Base-by-base conservation (phyloP, 805 yeast genomes). In the Candida caryicola region DNA sequence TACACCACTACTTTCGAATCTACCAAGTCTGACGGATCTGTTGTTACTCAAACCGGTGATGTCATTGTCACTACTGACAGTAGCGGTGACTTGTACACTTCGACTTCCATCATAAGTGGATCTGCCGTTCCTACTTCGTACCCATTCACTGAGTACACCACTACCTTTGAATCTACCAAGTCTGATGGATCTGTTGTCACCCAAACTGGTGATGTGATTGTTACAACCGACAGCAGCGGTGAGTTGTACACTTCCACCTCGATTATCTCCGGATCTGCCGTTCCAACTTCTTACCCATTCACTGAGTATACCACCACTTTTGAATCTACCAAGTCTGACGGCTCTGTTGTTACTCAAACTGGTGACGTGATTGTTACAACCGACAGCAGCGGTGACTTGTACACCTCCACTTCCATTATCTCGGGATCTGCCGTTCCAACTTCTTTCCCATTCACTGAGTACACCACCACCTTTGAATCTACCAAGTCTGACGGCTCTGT, bases 361-460 rank as follows among this genome's bases (percentile, higher is more conserved):
- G 55, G 53, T 29, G 50, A 35, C 8, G 52, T 46, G 33, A 32
- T 45, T 30, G 49, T 48, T 7, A 41, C 51, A 10, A 47, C 55
- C 25, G 35, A 51, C 34, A 33, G 50, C 3, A 39, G 26, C 18
- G 57, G 55, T 28, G n/a, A 29, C 3, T 40, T 42, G 31, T 33
- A 36, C 33, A 49, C 53, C 17, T 35, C 45, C 16, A 46, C 52
- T 5, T 37, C 44, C 30, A 37, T 41, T 32, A 29, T 29, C 13
- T 12, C 13, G 12, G 31, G 31, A 16, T 15, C 31, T 29, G 17
- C 19, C n/a, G n/a, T n/a, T n/a, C n/a, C n/a, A n/a, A n/a, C n/a
- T n/a, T n/a, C n/a, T n/a, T n/a, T n/a, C n/a, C n/a, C n/a, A n/a
- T n/a, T n/a, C 7, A 7, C 34, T 7, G 14, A 23, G 9, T 17